A percentile compares a stretch with the other conserved stretches of the same genome.
Evolutionary conservation across 495 filamentous ascomycete species (phyloP).

Genomic region (Podospora tetraspora): DNA sequence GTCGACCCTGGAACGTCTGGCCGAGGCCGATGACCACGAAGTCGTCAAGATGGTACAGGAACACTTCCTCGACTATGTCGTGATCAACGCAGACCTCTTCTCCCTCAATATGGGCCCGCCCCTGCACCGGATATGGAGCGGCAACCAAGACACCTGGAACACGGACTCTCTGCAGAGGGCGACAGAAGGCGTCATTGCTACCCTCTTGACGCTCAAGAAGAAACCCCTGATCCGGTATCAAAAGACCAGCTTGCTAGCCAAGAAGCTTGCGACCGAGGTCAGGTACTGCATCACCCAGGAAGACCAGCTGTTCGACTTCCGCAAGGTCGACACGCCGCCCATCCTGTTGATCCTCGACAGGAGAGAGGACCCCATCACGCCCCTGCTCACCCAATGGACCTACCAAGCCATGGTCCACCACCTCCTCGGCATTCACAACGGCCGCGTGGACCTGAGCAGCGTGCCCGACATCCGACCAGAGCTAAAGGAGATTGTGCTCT

Average conservation of each 20-base stretch:
- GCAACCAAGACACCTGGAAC: slow-evolving; percentile 83
- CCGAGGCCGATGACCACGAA: slow-evolving; percentile 97
- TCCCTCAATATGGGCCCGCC: slow-evolving; percentile 73
- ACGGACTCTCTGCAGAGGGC: slow-evolving; percentile 75
- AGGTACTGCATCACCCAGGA: slow-evolving; percentile 91
- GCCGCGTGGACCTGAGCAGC: slow-evolving; percentile 77
- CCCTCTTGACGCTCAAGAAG: slow-evolving; percentile 86
- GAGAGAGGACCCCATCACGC: slow-evolving; percentile 94
- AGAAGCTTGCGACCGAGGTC: slow-evolving; percentile 88
- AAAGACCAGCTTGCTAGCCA: slow-evolving; percentile 82
- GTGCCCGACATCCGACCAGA: slow-evolving; percentile 88
- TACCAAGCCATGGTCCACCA: slow-evolving; percentile 99
- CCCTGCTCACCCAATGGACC: slow-evolving; percentile 93
- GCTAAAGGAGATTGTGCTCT: slow-evolving; percentile 90
- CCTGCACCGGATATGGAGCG: slow-evolving; percentile 70
- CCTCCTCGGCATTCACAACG: slow-evolving; percentile 86
- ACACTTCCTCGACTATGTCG: slow-evolving; percentile 90
- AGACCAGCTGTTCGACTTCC: slow-evolving; percentile 95
- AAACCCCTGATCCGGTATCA: slow-evolving; percentile 91
- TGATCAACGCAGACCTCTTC: slow-evolving; percentile 91
- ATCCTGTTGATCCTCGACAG: slow-evolving; percentile 87
- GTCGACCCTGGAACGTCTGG: slow-evolving; percentile 87
- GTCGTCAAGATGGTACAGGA: slow-evolving; percentile 90
- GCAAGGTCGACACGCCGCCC: slow-evolving; percentile 89
- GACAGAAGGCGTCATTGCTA: slow-evolving; percentile 78